These are phyloP conservation scores for Massariosphaeria phaeospora DNA, from an alignment of 495 filamentous ascomycete genomes.

Conservation along the genomic window DNA sequence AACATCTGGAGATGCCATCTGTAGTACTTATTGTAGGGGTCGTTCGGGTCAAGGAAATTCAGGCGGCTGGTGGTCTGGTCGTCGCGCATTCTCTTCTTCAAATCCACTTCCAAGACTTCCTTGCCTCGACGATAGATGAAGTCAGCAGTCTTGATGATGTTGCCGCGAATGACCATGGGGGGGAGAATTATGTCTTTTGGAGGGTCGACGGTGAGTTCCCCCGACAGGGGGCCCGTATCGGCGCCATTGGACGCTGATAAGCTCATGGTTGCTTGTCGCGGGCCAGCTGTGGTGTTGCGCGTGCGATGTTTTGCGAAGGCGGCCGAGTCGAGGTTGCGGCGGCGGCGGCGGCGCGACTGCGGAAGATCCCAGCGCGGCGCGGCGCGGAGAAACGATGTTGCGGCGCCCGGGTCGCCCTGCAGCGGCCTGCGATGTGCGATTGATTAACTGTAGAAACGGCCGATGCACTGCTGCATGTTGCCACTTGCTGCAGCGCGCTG, in stretches of 20 bases:
- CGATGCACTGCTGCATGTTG: too few species aligned
- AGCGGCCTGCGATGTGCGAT: too few species aligned
- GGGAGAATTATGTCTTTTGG: slow-evolving; percentile 17
- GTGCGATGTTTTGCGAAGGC: too few species aligned
- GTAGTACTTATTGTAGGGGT: slow-evolving; percentile 86
- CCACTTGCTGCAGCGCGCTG: too few species aligned
- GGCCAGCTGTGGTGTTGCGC: too few species aligned
- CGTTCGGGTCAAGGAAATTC: slow-evolving; percentile 74
- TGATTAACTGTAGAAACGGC: too few species aligned
- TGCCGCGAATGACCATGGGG: slow-evolving; percentile 7
- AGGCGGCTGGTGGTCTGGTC: slow-evolving; percentile 68
- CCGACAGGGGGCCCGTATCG: neutral
- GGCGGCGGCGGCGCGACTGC: too few species aligned
- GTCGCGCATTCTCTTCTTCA: slow-evolving; percentile 77
- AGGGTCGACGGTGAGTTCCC: slow-evolving; percentile 10
- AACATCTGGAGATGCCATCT: slow-evolving; percentile 85
- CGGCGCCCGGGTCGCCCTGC: too few species aligned
- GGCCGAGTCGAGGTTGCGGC: too few species aligned
- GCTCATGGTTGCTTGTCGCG: too few species aligned
- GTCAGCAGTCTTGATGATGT: slow-evolving; percentile 12
- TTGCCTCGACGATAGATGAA: slow-evolving; percentile 3
- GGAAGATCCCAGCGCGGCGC: too few species aligned
- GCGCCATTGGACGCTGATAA: slow-evolving; percentile 15
- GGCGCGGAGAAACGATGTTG: too few species aligned
- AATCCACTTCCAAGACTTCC: slow-evolving; percentile 54